Conservation (phyloP, 306 rosid species). For the Leucaena leucocephala region DNA sequence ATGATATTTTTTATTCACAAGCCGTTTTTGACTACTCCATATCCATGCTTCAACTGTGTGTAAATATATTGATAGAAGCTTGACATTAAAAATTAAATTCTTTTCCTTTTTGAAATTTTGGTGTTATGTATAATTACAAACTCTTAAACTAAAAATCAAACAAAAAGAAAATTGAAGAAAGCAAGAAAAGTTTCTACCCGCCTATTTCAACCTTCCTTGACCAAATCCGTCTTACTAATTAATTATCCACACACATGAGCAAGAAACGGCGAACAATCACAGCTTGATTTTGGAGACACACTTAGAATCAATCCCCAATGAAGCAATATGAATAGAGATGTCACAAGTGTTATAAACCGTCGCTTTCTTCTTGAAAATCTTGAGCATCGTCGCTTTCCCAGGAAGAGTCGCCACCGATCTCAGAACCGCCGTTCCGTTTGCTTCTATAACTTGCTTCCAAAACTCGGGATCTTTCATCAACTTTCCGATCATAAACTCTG, state of each 20-base stretch:
- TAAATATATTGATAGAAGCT: background rate
- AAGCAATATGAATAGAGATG: conserved; percentile 31
- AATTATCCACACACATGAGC: background rate
- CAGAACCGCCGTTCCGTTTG: conserved; percentile 38
- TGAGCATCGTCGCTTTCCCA: conserved; percentile 48
- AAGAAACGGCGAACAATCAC: background rate
- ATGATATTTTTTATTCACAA: too few relatives aligned
- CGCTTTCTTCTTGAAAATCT: conserved; percentile 48
- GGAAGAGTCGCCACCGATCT: conserved; percentile 37
- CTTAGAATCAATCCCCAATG: conserved; percentile 23
- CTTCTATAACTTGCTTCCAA: background rate
- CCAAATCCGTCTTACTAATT: background rate
- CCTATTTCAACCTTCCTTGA: background rate
- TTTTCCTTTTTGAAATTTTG: too few relatives aligned
- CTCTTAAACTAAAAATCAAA: background rate
- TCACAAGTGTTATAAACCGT: conserved; percentile 40
- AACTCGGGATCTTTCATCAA: conserved; percentile 1
- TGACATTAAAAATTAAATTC: background rate
- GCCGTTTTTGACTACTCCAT: too few relatives aligned
- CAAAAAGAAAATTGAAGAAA: too few relatives aligned
- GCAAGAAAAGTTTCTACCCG: background rate
- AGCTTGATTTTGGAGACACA: conserved; percentile 51
- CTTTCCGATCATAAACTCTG: conserved; percentile 24
- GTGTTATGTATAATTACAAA: background rate
- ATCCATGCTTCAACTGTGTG: too few relatives aligned